Base-by-base conservation (phyloP, 2,329 filamentous ascomycete species). In the Colletotrichum incanum region DNA sequence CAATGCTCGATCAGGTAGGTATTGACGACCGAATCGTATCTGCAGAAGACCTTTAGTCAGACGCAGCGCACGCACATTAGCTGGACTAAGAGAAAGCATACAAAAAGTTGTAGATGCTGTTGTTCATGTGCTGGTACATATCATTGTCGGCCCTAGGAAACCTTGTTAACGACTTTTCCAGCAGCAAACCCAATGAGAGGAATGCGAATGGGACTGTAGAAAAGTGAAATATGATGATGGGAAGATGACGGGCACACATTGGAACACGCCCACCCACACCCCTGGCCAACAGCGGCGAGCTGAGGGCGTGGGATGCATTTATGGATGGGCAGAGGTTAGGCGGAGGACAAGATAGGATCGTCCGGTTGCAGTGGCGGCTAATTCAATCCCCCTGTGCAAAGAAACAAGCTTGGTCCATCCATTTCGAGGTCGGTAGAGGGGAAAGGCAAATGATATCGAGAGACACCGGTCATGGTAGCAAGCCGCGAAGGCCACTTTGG, bases 121-220 rank as follows among this genome's bases (percentile, higher is more conserved):
- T 98, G 84, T 98, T 98, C 87, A 97, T 91, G 80, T 98, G 96
- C 73, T 94, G 89, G 82, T 96, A 98, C 93, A 97, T 96, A 84
- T 98, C 95, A 80, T 97, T 97, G 82, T 98, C 95, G 80, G 90
- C 92, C 94, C 94, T 95, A 69, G 28, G 66, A 71, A 67, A 73
- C 58, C 54, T 66, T 56, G 70, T 74, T 65, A 73, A 58, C 55
- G 60, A 69, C 56, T 69, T 49, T 26, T 34, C 56, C 45, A 59
- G 49, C 61, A 59, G 34, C 39, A 45, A 62, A 54, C 50, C 28
- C 28, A 26, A 60, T 5, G 66, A 68, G 62, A 72, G 71, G 37
- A 16, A 47, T 60, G 60, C 23, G n/a, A 26, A 58, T 58, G 41
- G 26, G 45, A 59, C 28, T 20, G 34, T 47, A 34, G 18, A 49